Conservation (phyloP, 208 protist genomes). For the Acanthamoeba triangularis region DNA sequence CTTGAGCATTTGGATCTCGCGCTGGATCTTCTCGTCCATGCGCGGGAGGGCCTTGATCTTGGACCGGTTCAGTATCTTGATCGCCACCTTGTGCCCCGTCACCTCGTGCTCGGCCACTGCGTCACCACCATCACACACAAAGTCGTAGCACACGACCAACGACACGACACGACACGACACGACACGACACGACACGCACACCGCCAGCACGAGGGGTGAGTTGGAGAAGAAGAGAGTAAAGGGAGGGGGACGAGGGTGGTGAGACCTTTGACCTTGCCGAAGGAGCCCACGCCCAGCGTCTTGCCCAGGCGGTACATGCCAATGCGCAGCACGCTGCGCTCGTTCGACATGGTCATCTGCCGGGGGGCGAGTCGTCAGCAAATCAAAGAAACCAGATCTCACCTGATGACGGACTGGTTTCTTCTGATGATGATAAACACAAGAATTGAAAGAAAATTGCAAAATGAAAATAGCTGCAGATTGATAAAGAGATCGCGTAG, state of each 20-base stretch:
- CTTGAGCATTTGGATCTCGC: slow-evolving; percentile 99
- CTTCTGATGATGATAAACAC: too few species aligned
- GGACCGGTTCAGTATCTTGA: slow-evolving; percentile 99
- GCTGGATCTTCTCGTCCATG: slow-evolving; percentile 96
- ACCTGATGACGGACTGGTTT: too few species aligned
- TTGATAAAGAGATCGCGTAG: too few species aligned
- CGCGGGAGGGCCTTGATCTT: slow-evolving; percentile 96
- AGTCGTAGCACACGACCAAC: neutral
- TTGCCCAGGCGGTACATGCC: slow-evolving; percentile 98
- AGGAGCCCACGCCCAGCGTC: slow-evolving; percentile 99
- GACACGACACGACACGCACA: too few species aligned
- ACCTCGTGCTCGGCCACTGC: slow-evolving; percentile 93
- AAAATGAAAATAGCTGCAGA: too few species aligned
- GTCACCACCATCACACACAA: neutral
- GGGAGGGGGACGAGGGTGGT: too few species aligned
- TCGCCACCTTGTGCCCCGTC: slow-evolving; percentile 97
- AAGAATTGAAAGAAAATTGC: too few species aligned
- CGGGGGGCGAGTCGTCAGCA: too few species aligned
- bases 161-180: too few species aligned
- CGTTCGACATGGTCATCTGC: neutral
- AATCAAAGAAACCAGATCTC: too few species aligned
- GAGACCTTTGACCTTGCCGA: slow-evolving; percentile 97
- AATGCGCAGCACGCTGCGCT: slow-evolving; percentile 88
- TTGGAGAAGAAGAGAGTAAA: slow-evolving; percentile 19
- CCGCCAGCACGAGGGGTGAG: too few species aligned